Percentiles rank a stretch among this genome's conserved stretches.
These are phyloP conservation scores for Lotmaria passim DNA, from an alignment of 208 protist species.

Conservation along the genomic window DNA sequence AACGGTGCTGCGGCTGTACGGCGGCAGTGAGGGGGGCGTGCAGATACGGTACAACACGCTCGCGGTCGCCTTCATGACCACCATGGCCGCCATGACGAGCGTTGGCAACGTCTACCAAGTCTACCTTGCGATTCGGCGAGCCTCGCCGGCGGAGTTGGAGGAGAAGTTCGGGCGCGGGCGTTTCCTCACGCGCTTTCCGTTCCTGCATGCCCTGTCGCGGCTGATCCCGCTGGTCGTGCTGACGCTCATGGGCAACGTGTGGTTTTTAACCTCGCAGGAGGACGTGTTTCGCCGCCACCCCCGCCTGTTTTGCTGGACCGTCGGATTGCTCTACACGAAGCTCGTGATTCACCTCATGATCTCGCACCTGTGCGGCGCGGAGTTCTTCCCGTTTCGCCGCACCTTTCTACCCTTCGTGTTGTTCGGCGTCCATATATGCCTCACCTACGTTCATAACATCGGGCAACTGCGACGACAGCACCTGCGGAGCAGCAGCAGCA, in stretches of 20 bases:
- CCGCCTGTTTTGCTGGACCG: constrained; percentile 82
- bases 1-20: constrained; percentile 60
- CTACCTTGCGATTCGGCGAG: constrained; percentile 48
- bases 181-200: constrained; percentile 37
- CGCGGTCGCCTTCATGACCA: constrained; percentile 46
- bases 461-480: constrained; percentile 28
- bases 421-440: constrained; percentile 54
- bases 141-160: constrained; percentile 8
- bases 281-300: constrained; percentile 82
- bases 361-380: constrained; percentile 58
- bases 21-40: constrained; percentile 36
- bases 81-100: constrained; percentile 46
- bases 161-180: constrained; percentile 14
- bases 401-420: constrained; percentile 74
- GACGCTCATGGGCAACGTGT: constrained; percentile 57
- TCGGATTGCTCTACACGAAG: constrained; percentile 84
- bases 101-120: constrained; percentile 73
- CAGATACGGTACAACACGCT: constrained; percentile 78
- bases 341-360: constrained; percentile 86
- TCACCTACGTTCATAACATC: constrained; percentile 60
- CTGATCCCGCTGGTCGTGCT: constrained; percentile 60
- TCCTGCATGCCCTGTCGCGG: constrained; percentile 67
- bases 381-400: constrained; percentile 65
- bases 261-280: constrained; percentile 66
- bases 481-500: neutral